Base-by-base conservation (phyloP, 2,329 filamentous ascomycete genomes). In the Trichophaea hybrida region DNA sequence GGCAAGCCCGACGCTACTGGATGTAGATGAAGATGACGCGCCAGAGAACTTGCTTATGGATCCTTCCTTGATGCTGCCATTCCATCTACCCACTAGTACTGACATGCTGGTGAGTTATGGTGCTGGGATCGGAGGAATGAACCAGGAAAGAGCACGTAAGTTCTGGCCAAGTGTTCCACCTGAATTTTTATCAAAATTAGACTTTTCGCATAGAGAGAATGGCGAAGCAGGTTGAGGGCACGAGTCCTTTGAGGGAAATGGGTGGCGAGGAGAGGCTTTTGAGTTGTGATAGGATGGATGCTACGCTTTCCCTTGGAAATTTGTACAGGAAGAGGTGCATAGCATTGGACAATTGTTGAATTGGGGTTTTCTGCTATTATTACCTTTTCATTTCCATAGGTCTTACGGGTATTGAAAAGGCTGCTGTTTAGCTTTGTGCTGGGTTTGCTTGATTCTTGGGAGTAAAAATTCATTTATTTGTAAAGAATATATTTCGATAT, bases 21-120 rank as follows among this genome's bases (percentile, higher is more conserved):
- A 65, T 43, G 81, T 84, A 13, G 81, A 84, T 7, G 81, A 84
- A 15, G 82, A 85, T 49, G 83, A 87, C 61, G 76, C 82, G 12
- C 85, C 85, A 0, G 81, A 87, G 66, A 79, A 86, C 61, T 77
- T 96, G 38, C 81, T 96, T 48, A 74, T 97, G 57, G 90, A 97
- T 69, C 88, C 91, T 2, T 86, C 90, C 1, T 76, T 95, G 61
- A 94, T 96, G 79, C 78, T 98, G 32, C 93, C 93, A 0, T 98
- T 98, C 71, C 85, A 86, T n/a, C 76, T 98, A 33, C 93, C 93
- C 1, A 95, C 91, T 1, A 93, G 88, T 59, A 97, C 90, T 32
- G 93, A 98, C 72, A 98, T 98, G 93, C 78, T 97, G 52, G 82
- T 98, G 52, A 91, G 84, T 66, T 98, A 94, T 69, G 93, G 93